Evolutionary conservation across 768 basidiomycete species (phyloP).

Genomic region (Arthromyces matolae): DNA sequence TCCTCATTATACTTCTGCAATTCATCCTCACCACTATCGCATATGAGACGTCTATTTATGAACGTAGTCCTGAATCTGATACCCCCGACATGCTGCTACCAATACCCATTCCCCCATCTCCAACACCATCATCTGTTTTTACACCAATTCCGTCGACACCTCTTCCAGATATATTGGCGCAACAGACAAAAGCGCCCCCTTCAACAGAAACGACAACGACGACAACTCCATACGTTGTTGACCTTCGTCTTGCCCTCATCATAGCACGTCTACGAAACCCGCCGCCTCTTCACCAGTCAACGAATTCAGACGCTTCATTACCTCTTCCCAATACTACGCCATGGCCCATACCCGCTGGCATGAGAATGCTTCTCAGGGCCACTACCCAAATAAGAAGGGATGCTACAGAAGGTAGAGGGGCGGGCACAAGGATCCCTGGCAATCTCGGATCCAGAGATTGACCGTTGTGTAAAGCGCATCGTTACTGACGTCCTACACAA

Average conservation of each 20-base stretch:
- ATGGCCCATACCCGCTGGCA: constrained; percentile 44
- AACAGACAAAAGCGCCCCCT: constrained; percentile 21
- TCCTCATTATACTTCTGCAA: constrained; percentile 65
- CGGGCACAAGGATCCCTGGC: constrained; percentile 33
- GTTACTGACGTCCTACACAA: too few species aligned
- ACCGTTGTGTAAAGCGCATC: constrained; percentile 7
- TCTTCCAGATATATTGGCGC: constrained; percentile 19
- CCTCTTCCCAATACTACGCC: constrained; percentile 62
- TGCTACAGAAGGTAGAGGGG: constrained; percentile 20
- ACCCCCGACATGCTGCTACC: constrained; percentile 36
- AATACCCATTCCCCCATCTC: constrained; percentile 25
- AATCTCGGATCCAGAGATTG: constrained; percentile 29
- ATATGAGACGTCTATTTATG: constrained; percentile 54
- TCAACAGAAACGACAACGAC: constrained; percentile 22
- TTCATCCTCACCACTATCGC: constrained; percentile 62
- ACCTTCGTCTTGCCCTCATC: constrained; percentile 55
- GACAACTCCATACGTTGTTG: constrained; percentile 51
- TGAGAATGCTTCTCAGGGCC: constrained; percentile 51
- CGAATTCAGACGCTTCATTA: constrained; percentile 33
- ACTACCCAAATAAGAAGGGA: constrained; percentile 40
- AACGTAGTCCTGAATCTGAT: constrained; percentile 35
- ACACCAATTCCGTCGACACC: constrained; percentile 20
- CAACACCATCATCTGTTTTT: constrained; percentile 22
- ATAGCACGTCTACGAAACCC: constrained; percentile 57
- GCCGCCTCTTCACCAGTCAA: constrained; percentile 32